Conservation (phyloP, 768 basidiomycete genomes). For the Tubosaeta sp. region DNA sequence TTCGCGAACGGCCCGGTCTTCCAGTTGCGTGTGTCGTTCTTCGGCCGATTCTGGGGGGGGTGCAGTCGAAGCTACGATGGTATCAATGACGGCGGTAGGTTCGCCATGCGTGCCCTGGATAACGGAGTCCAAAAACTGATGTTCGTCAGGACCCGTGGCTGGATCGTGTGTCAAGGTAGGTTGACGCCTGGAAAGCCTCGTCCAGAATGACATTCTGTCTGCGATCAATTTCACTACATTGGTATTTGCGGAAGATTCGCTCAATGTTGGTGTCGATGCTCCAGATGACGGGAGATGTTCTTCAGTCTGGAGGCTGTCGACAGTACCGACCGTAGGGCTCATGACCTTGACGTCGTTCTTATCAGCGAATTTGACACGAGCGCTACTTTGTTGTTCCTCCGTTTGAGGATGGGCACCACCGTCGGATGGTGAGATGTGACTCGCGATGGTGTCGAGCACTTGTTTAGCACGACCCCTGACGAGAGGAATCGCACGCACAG, state of each 20-base stretch:
- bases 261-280: conserved; percentile 53
- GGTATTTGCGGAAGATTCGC: conserved; percentile 38
- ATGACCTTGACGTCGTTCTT: conserved; percentile 44
- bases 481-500: conserved; percentile 70
- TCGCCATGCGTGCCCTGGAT: conserved; percentile 44
- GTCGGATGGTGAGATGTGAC: conserved; percentile 46
- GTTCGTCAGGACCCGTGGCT: conserved; percentile 14
- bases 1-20: conserved; percentile 79
- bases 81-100: conserved; percentile 50
- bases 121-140: conserved; percentile 32
- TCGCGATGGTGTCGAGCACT: conserved; percentile 47
- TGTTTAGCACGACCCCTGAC: conserved; percentile 56
- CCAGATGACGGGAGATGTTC: conserved; percentile 36
- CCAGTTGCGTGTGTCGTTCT: conserved; percentile 71
- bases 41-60: conserved; percentile 59
- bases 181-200: conserved; percentile 49
- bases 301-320: neutral
- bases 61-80: conserved; percentile 57
- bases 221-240: conserved; percentile 63
- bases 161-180: conserved; percentile 17
- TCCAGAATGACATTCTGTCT: conserved; percentile 73
- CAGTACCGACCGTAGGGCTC: conserved; percentile 30
- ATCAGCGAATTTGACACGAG: conserved; percentile 53
- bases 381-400: conserved; percentile 14
- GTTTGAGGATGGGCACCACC: conserved; percentile 13